Evolutionary conservation across 306 rosid species (phyloP).

Genomic region (Malus domestica): ASM211411v1 NC_041800.1:21855733-21856232

Average conservation of each 20-base stretch:
- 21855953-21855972: neutral
- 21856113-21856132: neutral
- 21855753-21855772: no score
- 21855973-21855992: neutral
- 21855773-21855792: no score
- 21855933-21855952: neutral
- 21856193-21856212: neutral
- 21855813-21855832: no score
- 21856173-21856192: neutral
- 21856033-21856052: neutral
- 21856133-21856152: neutral
- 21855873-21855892: no score
- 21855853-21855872: no score
- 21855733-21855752: no score
- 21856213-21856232: neutral
- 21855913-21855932: no score
- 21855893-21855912: no score
- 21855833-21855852: no score
- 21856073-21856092: neutral
- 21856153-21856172: neutral
- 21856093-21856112: slow-evolving; percentile 1
- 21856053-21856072: neutral
- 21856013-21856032: neutral
- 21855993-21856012: neutral
- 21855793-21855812: no score